Conservation (phyloP, 1,139 yeast genomes). For the Lodderomyces parapsilosis region DNA sequence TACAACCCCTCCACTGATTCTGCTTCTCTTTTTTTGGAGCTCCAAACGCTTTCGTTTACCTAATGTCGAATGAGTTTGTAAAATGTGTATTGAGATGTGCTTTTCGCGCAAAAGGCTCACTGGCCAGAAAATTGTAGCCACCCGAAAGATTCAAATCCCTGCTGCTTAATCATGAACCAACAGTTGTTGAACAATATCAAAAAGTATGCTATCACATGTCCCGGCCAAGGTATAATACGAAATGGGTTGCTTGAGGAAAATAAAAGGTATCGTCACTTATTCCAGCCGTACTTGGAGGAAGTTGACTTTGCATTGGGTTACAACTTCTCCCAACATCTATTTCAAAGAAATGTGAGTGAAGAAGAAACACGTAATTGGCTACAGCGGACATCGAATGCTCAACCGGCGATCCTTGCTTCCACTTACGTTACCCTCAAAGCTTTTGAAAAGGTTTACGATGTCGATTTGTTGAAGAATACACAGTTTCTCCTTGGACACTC, state of each 20-base stretch:
- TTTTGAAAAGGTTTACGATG: constrained; percentile 22
- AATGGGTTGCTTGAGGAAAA: constrained; percentile 29
- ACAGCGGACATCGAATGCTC: constrained; percentile 51
- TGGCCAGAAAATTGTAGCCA: too few relatives aligned
- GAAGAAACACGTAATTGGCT: constrained; percentile 18
- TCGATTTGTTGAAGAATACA: constrained; percentile 23
- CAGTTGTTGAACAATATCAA: background rate
- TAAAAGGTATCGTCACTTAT: constrained; percentile 15
- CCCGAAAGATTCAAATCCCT: background rate
- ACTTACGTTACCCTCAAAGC: constrained; percentile 38
- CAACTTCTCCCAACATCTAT: constrained; percentile 35
- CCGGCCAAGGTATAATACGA: constrained; percentile 42
- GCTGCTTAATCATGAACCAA: background rate
- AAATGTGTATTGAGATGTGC: too few relatives aligned
- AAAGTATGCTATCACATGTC: constrained; percentile 34
- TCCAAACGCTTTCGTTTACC: too few relatives aligned
- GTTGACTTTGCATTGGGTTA: constrained; percentile 65
- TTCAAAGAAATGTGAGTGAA: constrained; percentile 6
- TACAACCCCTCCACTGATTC: too few relatives aligned
- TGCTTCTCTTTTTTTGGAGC: too few relatives aligned
- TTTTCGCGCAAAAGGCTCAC: too few relatives aligned
- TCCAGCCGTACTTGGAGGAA: constrained; percentile 30
- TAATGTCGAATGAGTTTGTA: too few relatives aligned
- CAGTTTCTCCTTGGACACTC: constrained; percentile 53
- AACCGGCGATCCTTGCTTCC: constrained; percentile 57